A percentile compares a stretch with the other conserved stretches of the same genome.
phyloP scores from a whole-genome alignment of 495 filamentous ascomycete species.

The Tuber aestivum region DNA sequence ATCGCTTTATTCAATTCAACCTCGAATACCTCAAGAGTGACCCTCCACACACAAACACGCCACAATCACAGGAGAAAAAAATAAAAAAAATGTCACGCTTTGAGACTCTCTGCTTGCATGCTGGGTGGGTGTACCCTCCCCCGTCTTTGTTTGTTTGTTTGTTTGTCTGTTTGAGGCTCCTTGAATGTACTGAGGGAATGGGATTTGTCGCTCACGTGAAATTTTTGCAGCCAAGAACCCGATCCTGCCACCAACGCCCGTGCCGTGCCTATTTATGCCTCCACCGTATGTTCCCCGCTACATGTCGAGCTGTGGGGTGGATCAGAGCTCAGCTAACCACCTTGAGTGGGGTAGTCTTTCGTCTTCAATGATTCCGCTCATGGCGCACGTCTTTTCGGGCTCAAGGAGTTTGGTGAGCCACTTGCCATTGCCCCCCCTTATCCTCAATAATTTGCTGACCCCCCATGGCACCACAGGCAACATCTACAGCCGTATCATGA shows the following conservation, averaged over 20 bases:
- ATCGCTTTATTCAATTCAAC: not conserved
- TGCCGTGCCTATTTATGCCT: constrained; percentile 93
- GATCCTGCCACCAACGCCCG: constrained; percentile 84
- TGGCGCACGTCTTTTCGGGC: constrained; percentile 89
- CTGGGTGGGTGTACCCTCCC: constrained; percentile 58
- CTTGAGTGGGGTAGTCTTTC: constrained; percentile 58
- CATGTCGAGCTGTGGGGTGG: not conserved
- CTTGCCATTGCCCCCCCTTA: not conserved
- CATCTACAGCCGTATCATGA: constrained; percentile 98
- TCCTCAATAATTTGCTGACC: not conserved
- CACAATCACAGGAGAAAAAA: not conserved
- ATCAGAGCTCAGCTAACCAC: constrained; percentile 7
- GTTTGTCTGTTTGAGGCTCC: constrained; percentile 22
- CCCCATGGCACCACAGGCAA: constrained; percentile 51
- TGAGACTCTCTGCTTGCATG: constrained; percentile 95
- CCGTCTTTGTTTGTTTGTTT: not conserved
- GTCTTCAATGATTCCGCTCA: constrained; percentile 96
- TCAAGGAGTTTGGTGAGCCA: constrained; percentile 75
- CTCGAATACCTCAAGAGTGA: not conserved
- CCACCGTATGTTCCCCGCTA: constrained; percentile 57
- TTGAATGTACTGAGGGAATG: constrained; percentile 8
- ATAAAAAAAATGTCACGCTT: constrained; percentile 52
- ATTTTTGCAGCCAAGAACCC: constrained; percentile 60
- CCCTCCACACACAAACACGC: not conserved
- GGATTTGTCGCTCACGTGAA: constrained; percentile 5